phyloP scores from a whole-genome alignment of 202 grass and related monocot genomes.

The Panicum hallii region DNA sequence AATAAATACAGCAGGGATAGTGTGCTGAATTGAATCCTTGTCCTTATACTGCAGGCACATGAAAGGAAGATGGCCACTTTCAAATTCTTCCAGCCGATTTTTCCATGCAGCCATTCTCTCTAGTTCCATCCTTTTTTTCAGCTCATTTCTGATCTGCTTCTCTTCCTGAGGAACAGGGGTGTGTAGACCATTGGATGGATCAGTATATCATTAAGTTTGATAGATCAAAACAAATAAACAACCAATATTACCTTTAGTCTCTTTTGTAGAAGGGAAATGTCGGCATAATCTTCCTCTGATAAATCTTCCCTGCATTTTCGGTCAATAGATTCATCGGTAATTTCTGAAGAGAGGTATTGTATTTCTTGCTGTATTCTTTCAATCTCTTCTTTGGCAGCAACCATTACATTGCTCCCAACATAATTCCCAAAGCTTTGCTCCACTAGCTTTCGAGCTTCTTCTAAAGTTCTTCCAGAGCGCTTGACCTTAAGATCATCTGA shows the following conservation, averaged over 20 bases:
- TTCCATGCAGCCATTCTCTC: constrained; percentile 93
- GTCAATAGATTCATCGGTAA: constrained; percentile 91
- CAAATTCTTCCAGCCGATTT: constrained; percentile 76
- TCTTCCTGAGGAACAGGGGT: constrained; percentile 64
- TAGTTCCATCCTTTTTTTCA: constrained; percentile 87
- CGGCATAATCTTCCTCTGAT: constrained; percentile 79
- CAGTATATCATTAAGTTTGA: constrained; percentile 22
- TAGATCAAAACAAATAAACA: constrained; percentile 42
- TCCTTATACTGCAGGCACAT: constrained; percentile 97
- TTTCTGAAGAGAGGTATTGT: constrained; percentile 74
- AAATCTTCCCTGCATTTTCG: constrained; percentile 84
- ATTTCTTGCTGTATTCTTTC: constrained; percentile 90
- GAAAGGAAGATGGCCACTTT: constrained; percentile 89
- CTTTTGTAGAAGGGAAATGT: constrained; percentile 86
- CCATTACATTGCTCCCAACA: constrained; percentile 96
- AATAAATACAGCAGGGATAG: constrained; percentile 85
- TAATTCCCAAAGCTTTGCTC: constrained; percentile 99
- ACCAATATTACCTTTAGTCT: constrained; percentile 71
- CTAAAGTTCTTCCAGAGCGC: constrained; percentile 84
- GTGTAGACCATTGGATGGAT: constrained; percentile 1
- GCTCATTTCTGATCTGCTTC: constrained; percentile 78
- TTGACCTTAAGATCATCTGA: constrained; percentile 58
- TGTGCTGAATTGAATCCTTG: constrained; percentile 93
- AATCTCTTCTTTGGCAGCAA: constrained; percentile 89
- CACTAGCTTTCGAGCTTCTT: constrained; percentile 96